A percentile compares a stretch with the other conserved stretches of the same genome.
Conservation (phyloP, 176 grass and related monocot species). For the Olyra latifolia region DNA sequence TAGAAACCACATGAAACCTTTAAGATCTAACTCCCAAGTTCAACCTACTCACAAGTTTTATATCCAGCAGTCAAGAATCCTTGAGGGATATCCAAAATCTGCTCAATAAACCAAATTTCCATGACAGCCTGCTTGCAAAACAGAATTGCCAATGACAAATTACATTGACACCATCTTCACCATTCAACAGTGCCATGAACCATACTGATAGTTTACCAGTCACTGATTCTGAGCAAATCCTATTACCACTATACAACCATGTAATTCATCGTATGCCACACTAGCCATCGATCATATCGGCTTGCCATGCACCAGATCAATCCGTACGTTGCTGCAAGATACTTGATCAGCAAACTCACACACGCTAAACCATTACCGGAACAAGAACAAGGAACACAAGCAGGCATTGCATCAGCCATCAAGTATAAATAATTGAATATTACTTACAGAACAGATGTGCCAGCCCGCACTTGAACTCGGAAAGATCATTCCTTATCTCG, state of each 20-base stretch:
- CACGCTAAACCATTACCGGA: not conserved
- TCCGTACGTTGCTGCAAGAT: not conserved
- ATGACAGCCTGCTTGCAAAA: not conserved
- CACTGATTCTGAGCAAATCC: not conserved
- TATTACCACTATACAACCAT: not conserved
- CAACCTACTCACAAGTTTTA: not conserved
- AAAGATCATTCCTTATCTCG: slow-evolving; percentile 73
- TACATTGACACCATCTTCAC: not conserved
- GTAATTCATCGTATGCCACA: not conserved
- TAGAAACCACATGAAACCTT: not conserved
- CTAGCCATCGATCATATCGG: not conserved
- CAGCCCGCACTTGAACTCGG: slow-evolving; percentile 79
- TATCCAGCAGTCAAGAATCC: not conserved
- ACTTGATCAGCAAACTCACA: not conserved
- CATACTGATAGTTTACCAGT: not conserved
- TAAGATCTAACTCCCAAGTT: not conserved
- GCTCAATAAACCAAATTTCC: not conserved
- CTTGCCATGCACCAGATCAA: not conserved
- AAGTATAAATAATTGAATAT: not conserved
- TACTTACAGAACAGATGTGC: slow-evolving; percentile 92
- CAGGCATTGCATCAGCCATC: not conserved
- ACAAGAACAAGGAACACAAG: not conserved
- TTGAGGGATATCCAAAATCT: not conserved
- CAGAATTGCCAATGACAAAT: not conserved
- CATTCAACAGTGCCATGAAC: not conserved